These are phyloP conservation scores for Zoysia japonica DNA, from an alignment of 176 grass and related monocot genomes.

Conservation along the genomic window DNA sequence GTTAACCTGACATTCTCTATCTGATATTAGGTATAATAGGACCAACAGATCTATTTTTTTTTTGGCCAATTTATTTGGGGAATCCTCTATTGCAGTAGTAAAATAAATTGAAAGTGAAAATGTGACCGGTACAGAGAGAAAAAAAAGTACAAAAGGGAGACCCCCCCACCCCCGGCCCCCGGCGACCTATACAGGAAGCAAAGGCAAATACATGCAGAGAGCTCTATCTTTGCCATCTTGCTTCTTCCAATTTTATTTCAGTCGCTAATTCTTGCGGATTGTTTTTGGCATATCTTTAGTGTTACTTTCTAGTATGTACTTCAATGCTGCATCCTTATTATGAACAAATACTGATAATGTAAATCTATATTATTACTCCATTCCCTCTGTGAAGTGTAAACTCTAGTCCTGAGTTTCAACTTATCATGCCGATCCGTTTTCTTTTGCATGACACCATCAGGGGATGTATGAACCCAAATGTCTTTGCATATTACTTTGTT, in stretches of 20 bases:
- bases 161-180: too few species aligned
- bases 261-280: neutral
- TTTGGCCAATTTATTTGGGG: too few species aligned
- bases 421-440: neutral
- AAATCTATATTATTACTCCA: neutral
- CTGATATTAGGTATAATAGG: neutral
- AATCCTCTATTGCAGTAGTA: neutral
- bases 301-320: neutral
- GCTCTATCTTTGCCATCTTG: neutral
- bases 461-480: neutral
- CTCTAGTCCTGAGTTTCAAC: slow-evolving; percentile 1
- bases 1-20: neutral
- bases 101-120: too few species aligned
- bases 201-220: neutral
- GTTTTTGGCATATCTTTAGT: neutral
- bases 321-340: neutral
- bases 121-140: too few species aligned
- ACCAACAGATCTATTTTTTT: too few species aligned
- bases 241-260: neutral
- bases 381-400: neutral
- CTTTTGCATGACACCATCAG: neutral
- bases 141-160: too few species aligned
- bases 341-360: neutral
- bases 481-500: neutral
- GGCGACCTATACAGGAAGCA: too few species aligned